Base-by-base conservation (phyloP, 371 early-diverging fungal species). In the Thermomucor indicae-seudaticae region DNA sequence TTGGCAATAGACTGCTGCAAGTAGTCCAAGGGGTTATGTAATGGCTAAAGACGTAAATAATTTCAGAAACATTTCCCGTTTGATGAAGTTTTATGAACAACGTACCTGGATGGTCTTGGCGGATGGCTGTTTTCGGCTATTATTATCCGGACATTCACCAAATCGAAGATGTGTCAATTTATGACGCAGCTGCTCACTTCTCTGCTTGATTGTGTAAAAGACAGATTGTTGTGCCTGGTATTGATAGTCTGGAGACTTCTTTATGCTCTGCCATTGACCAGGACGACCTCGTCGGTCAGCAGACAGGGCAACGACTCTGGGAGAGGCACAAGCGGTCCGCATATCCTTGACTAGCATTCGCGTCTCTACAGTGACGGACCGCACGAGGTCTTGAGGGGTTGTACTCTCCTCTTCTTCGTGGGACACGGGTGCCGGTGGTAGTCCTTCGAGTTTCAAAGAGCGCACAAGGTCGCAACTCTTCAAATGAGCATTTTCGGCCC, bases 401-500 rank as follows among this genome's bases (percentile, higher is more conserved):
- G 38, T 23, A 14, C 49, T 19, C 16, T 51, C 48, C 5, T 46
- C 17, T 28, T 39, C 17, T 30, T 49, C 40, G 8, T 25, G 27
- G 34, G n/a, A 51, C 19, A 11, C 37, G n/a, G 14, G 43, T n/a
- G 39, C n/a, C n/a, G 40, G 12, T 14, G 53, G 51, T 38, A 62
- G 41, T 8, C 38, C 52, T 19, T 50, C 53, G 27, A 79, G 51
- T n/a, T 76, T 60, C 24, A 81, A 53, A 2, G 59, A 67, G 25
- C 64, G 51, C 47, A 72, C 55, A 6, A 77, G 64, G 19, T 79
- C 80, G 8, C 62, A 52, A 19, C 84, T 78, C 62, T 88, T 88
- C 22, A 94, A 62, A 19, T 87, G 80, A 3, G 86, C 75, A 65
- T 92, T 93, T 60, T 94, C 95, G 19, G 82, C 70, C 38, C 92